A percentile compares a stretch with the other conserved stretches of the same genome.
phyloP scores from a whole-genome alignment of 768 basidiomycete species.

The Boletus subcaerulescens region DNA sequence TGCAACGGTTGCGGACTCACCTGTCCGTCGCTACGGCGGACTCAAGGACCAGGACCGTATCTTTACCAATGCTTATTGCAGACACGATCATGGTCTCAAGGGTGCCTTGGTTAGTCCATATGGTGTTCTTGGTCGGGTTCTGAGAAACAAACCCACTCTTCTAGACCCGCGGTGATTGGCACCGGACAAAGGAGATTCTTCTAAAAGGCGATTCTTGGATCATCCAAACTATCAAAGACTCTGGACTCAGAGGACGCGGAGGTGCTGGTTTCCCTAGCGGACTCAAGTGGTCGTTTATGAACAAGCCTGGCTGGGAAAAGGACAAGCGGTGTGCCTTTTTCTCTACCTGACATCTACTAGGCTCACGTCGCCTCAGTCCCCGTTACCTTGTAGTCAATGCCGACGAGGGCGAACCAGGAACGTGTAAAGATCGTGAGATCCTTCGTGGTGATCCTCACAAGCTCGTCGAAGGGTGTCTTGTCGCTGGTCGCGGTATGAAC shows the following conservation, averaged over 20 bases:
- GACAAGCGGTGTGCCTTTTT: conserved; percentile 62
- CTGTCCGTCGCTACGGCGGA: conserved; percentile 88
- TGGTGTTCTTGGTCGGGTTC: neutral
- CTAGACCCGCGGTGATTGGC: conserved; percentile 96
- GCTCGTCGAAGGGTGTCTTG: conserved; percentile 94
- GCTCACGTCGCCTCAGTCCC: conserved; percentile 52
- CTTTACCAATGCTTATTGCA: conserved; percentile 87
- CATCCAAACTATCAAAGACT: conserved; percentile 94
- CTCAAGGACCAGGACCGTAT: conserved; percentile 93
- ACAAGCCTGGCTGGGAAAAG: conserved; percentile 98
- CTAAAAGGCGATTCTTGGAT: conserved; percentile 97
- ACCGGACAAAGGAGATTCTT: conserved; percentile 94
- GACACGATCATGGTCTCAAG: conserved; percentile 90
- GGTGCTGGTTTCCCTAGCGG: conserved; percentile 97
- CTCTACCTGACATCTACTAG: neutral
- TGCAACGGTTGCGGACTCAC: conserved; percentile 80
- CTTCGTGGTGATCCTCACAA: conserved; percentile 98
- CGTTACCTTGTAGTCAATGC: conserved; percentile 97
- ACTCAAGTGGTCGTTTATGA: conserved; percentile 98
- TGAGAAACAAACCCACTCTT: neutral
- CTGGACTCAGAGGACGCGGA: conserved; percentile 91
- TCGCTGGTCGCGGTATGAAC: conserved; percentile 97
- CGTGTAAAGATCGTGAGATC: conserved; percentile 99
- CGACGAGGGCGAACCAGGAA: conserved; percentile 98
- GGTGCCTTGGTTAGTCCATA: conserved; percentile 67